Evolutionary conservation across 345 rosid genomes (phyloP).

Genomic region (Citrus reticulata): DNA sequence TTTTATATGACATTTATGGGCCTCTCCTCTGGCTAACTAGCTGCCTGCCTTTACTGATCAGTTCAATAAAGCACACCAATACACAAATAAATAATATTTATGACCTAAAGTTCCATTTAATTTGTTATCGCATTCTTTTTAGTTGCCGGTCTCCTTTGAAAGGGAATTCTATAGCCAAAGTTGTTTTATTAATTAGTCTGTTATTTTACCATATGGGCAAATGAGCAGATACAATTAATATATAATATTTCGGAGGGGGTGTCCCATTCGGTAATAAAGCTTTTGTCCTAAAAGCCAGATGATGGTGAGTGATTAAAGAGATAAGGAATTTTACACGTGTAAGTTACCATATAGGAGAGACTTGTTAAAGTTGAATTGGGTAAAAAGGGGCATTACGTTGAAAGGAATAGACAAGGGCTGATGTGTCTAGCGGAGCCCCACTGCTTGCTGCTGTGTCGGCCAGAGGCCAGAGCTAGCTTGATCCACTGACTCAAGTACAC

Average conservation of each 20-base stretch:
- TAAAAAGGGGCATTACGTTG: conserved; percentile 34
- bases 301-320: neutral
- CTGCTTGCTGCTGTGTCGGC: conserved; percentile 11
- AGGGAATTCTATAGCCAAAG: neutral
- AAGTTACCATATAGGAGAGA: neutral
- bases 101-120: neutral
- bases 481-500: neutral
- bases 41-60: neutral
- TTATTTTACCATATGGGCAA: neutral
- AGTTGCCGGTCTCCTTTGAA: neutral
- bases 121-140: neutral
- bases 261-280: neutral
- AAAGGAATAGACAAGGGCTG: conserved; percentile 27
- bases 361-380: conserved; percentile 1
- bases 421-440: conserved; percentile 11
- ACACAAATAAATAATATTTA: neutral
- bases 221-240: neutral
- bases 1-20: conserved; percentile 2
- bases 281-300: neutral
- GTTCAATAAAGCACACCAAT: neutral
- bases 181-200: neutral
- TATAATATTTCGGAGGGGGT: neutral
- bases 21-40: neutral
- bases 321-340: neutral
- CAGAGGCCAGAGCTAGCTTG: neutral